A percentile compares a stretch with the other conserved stretches of the same genome.
Conservation (phyloP, 169 alveolate genomes). For the Babesia microti region DNA sequence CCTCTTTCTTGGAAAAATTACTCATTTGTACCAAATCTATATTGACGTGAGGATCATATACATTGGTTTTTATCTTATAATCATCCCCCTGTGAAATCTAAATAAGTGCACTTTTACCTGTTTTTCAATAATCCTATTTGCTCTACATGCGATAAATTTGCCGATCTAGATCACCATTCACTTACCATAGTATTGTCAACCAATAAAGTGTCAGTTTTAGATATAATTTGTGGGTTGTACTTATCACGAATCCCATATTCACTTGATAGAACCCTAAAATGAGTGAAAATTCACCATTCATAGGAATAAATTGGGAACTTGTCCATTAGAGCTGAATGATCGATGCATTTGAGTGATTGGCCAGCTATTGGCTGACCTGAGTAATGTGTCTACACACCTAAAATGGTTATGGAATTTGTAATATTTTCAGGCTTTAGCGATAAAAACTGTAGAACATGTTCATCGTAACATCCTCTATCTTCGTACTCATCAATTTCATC, state of each 20-base stretch:
- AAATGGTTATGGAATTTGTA: too few relatives aligned
- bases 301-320: conserved; percentile 18
- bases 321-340: conserved; percentile 28
- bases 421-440: too few relatives aligned
- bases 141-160: conserved; percentile 31
- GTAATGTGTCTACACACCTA: too few relatives aligned
- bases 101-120: conserved; percentile 23
- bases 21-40: too few relatives aligned
- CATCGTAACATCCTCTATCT: too few relatives aligned
- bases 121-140: conserved; percentile 29
- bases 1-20: conserved; percentile 17
- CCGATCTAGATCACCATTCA: too few relatives aligned
- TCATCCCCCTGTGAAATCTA: too few relatives aligned
- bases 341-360: conserved; percentile 17
- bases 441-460: too few relatives aligned
- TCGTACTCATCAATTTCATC: too few relatives aligned
- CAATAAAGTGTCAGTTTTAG: conserved; percentile 1
- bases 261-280: conserved; percentile 19
- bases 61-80: conserved; percentile 6
- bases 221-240: conserved; percentile 17
- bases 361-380: conserved; percentile 24
- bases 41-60: conserved; percentile 37
- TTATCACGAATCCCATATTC: conserved; percentile 22
- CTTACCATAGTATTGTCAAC: conserved; percentile 17
- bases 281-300: conserved; percentile 15